Percentiles rank a stretch among this genome's conserved stretches.
Conservation (phyloP, 2,329 filamentous ascomycete genomes). For the Cladosporium cucumerinum region DNA sequence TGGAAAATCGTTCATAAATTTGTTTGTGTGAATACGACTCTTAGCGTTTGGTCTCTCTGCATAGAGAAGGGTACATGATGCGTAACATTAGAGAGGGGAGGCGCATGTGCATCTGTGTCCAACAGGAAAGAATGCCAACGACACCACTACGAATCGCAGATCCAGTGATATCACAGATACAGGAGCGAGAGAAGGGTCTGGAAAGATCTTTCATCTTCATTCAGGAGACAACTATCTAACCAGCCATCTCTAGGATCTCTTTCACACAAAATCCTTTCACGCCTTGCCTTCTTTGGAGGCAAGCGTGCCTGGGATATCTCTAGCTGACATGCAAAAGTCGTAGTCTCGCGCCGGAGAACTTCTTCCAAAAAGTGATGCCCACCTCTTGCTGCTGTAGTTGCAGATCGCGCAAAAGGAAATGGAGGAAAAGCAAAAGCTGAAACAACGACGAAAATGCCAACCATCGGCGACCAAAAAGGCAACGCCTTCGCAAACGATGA, state of each 20-base stretch:
- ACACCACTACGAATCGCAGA: background rate
- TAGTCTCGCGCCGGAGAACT: background rate
- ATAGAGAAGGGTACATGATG: background rate
- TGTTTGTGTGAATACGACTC: background rate
- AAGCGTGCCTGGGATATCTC: background rate
- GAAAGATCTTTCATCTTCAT: background rate
- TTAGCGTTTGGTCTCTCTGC: background rate
- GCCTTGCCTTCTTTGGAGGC: background rate
- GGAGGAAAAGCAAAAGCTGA: background rate
- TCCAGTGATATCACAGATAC: background rate
- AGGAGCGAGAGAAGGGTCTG: background rate
- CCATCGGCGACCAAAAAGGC: background rate
- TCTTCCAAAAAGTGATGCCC: background rate
- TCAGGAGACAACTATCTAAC: background rate
- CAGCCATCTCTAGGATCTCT: background rate
- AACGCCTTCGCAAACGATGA: background rate
- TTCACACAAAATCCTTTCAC: background rate
- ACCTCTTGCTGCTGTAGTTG: background rate
- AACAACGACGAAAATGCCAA: background rate
- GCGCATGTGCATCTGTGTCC: background rate
- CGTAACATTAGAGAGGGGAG: background rate
- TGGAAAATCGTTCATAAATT: background rate
- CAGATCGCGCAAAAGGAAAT: background rate
- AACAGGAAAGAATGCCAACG: background rate
- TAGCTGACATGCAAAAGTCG: background rate